Conservation (phyloP, 352 stramenopile species). For the Phytophthora chlamydospora region DNA sequence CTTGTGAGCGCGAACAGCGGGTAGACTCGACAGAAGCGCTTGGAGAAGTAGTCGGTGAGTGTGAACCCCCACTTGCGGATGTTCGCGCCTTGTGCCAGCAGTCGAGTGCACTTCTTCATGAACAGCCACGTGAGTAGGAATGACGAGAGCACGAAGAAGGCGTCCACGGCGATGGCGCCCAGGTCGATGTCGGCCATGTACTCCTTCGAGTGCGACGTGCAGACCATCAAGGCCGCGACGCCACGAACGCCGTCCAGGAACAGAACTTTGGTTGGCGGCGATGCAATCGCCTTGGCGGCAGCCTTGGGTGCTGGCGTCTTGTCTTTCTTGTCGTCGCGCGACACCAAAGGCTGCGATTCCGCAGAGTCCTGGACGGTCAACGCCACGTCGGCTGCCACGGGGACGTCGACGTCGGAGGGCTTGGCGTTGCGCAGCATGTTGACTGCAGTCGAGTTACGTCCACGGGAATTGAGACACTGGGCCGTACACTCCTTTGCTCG, state of each 20-base stretch:
- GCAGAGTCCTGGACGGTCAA: not conserved
- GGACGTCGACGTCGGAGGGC: constrained; percentile 5
- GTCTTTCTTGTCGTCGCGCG: constrained; percentile 7
- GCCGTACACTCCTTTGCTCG: not conserved
- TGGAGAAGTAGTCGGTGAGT: constrained; percentile 51
- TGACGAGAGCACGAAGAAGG: constrained; percentile 54
- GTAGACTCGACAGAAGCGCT: constrained; percentile 61
- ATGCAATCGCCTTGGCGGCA: not conserved
- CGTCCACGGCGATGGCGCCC: constrained; percentile 40
- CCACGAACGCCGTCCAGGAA: constrained; percentile 51
- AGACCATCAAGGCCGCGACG: constrained; percentile 43
- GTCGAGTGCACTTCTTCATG: constrained; percentile 36
- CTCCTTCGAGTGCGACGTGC: constrained; percentile 35
- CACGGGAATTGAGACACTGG: constrained; percentile 19
- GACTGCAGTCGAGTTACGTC: not conserved
- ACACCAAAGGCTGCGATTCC: constrained; percentile 6
- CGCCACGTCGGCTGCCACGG: constrained; percentile 2
- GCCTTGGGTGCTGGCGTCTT: constrained; percentile 1
- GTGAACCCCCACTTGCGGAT: constrained; percentile 27
- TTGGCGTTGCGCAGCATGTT: constrained; percentile 24
- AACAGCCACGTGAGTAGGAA: constrained; percentile 52
- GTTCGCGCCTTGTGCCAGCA: constrained; percentile 29
- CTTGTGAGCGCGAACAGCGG: constrained; percentile 52
- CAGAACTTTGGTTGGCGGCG: constrained; percentile 25
- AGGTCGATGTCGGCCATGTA: constrained; percentile 38